phyloP scores from a whole-genome alignment of 139 green algal genomes.

The Parachlorella kessleri region DNA sequence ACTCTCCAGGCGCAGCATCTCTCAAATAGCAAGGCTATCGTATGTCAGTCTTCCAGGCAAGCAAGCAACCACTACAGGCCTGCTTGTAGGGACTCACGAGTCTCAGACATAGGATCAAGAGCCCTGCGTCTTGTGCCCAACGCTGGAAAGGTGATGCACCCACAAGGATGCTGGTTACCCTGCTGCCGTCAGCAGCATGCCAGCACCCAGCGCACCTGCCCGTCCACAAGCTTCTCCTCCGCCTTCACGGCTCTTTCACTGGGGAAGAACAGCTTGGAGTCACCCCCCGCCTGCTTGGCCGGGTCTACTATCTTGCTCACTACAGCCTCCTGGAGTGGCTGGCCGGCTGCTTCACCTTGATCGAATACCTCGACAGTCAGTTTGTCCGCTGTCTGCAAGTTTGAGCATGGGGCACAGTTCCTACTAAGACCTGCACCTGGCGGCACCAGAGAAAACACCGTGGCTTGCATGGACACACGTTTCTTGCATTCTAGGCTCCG shows the following conservation, averaged over 20 bases:
- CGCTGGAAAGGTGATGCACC: too few relatives aligned
- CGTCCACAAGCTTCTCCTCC: conserved; percentile 24
- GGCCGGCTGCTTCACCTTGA: background rate
- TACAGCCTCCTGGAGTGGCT: conserved; percentile 17
- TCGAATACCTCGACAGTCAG: conserved; percentile 54
- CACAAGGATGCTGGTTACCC: too few relatives aligned
- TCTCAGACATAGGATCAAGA: background rate
- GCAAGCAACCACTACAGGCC: background rate
- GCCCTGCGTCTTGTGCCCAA: background rate
- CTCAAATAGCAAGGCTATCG: too few relatives aligned
- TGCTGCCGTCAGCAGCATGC: too few relatives aligned
- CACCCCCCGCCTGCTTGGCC: background rate
- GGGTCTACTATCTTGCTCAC: conserved; percentile 33
- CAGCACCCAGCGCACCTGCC: conserved; percentile 55
- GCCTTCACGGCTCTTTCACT: conserved; percentile 27
- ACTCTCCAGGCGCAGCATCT: too few relatives aligned
- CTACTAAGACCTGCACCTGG: too few relatives aligned
- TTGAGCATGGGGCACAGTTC: too few relatives aligned
- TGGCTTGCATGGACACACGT: too few relatives aligned
- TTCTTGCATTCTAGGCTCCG: too few relatives aligned
- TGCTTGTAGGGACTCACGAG: background rate
- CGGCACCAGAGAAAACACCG: too few relatives aligned
- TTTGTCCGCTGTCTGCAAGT: conserved; percentile 63
- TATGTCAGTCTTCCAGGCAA: too few relatives aligned
- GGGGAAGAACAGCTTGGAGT: background rate